These are phyloP conservation scores for Rhodotorula sphaerocarpa DNA, from an alignment of 768 basidiomycete species.

Conservation along the genomic window DNA sequence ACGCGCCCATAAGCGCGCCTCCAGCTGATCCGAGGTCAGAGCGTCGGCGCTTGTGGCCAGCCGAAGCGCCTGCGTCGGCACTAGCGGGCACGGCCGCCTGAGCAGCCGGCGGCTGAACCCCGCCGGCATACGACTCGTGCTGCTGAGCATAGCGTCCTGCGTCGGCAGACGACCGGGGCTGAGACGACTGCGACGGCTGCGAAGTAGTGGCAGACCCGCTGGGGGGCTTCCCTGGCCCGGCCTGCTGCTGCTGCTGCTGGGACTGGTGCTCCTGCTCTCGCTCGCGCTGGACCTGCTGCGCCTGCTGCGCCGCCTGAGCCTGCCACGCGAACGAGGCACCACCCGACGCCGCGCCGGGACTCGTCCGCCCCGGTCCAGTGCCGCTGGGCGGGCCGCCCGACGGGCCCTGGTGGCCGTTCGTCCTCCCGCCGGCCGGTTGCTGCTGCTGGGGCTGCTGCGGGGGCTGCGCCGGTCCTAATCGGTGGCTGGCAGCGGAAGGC, in stretches of 20 bases:
- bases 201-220: neutral
- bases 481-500: neutral
- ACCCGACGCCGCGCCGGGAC: neutral
- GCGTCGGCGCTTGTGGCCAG: neutral
- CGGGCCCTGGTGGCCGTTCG: too few relatives aligned
- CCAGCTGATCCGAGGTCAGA: neutral
- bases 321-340: constrained; percentile 1
- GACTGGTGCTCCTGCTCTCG: neutral
- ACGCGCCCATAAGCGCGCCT: too few relatives aligned
- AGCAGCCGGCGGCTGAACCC: neutral
- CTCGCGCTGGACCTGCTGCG: neutral
- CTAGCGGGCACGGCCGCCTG: neutral
- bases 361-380: too few relatives aligned
- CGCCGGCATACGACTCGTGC: too few relatives aligned
- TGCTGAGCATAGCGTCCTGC: too few relatives aligned
- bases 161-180: neutral
- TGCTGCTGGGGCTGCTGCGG: neutral
- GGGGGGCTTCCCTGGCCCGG: neutral
- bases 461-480: neutral
- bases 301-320: constrained; percentile 3
- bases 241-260: neutral
- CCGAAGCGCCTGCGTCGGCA: neutral
- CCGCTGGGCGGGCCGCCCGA: too few relatives aligned
- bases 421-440: too few relatives aligned
- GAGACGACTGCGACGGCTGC: neutral